Evolutionary conservation across 768 basidiomycete genomes (phyloP).

Genomic region (Gyrodon lividus): DNA sequence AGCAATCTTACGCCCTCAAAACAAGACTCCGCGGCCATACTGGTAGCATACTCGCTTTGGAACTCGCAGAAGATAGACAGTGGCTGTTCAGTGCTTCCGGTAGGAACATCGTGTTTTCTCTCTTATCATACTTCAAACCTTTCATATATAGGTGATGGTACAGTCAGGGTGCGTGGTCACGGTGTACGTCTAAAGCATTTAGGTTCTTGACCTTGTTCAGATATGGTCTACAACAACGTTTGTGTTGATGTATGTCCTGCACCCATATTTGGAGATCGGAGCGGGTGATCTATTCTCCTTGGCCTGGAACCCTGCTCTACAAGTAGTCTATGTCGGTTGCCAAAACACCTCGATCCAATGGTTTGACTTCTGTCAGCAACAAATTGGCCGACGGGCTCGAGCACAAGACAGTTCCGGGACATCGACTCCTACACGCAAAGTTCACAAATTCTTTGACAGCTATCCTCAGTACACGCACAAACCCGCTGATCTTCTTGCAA

Average conservation of each 20-base stretch:
- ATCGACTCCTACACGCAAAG: conserved; percentile 46
- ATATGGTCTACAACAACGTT: conserved; percentile 80
- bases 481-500: conserved; percentile 67
- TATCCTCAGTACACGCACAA: conserved; percentile 71
- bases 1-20: conserved; percentile 64
- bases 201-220: conserved; percentile 37
- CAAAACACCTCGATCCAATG: conserved; percentile 94
- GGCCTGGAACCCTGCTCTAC: conserved; percentile 66
- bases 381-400: neutral
- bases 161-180: conserved; percentile 69
- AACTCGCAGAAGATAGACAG: conserved; percentile 67
- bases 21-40: conserved; percentile 76
- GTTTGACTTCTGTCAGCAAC: conserved; percentile 56
- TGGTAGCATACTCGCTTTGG: conserved; percentile 79
- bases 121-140: conserved; percentile 1
- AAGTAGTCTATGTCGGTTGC: conserved; percentile 82
- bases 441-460: conserved; percentile 91
- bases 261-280: conserved; percentile 75
- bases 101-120: conserved; percentile 30
- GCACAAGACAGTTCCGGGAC: conserved; percentile 28
- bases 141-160: conserved; percentile 69
- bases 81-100: conserved; percentile 94
- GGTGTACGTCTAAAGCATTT: no score
- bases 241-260: conserved; percentile 64
- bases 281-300: conserved; percentile 89